A percentile compares a stretch with the other conserved stretches of the same genome.
These are phyloP conservation scores for Nakazawaea laoshanensis DNA, from an alignment of 805 yeast species.

Conservation along the genomic window DNA sequence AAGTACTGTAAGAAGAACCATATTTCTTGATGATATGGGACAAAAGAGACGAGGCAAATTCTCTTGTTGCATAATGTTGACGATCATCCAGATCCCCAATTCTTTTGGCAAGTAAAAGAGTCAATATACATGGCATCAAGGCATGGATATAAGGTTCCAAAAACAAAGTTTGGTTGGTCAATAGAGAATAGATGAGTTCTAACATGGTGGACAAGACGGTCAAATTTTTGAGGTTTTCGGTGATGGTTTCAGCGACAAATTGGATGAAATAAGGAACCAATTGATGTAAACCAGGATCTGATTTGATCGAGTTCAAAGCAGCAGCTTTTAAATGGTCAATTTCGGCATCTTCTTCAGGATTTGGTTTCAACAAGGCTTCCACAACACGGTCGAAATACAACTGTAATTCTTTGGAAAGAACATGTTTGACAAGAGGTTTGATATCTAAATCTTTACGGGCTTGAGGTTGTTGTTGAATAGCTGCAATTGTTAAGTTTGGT, in stretches of 20 bases:
- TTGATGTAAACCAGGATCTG: constrained; percentile 96
- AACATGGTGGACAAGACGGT: constrained; percentile 73
- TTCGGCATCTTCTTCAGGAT: constrained; percentile 32
- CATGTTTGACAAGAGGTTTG: constrained; percentile 91
- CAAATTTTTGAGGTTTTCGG: constrained; percentile 73
- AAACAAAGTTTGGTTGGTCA: constrained; percentile 77
- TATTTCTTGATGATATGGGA: constrained; percentile 71
- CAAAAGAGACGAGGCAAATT: constrained; percentile 77
- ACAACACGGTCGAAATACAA: constrained; percentile 88
- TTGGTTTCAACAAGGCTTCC: constrained; percentile 59
- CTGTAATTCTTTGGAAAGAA: constrained; percentile 87
- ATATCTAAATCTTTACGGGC: constrained; percentile 46
- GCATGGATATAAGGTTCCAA: constrained; percentile 95
- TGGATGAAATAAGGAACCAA: constrained; percentile 94
- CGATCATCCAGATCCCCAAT: constrained; percentile 42
- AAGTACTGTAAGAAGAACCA: constrained; percentile 79
- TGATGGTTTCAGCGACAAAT: constrained; percentile 90
- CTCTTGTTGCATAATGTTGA: constrained; percentile 59
- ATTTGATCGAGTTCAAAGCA: constrained; percentile 74
- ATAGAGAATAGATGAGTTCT: constrained; percentile 77
- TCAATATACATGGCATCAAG: constrained; percentile 91
- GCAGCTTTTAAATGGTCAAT: constrained; percentile 59
- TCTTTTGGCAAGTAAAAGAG: constrained; percentile 80
- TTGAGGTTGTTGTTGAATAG: constrained; percentile 1
- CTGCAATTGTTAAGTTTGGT: not conserved